These are phyloP conservation scores for Cornus kousa DNA, from an alignment of 148 eudicot species.

Conservation along the genomic window DNA sequence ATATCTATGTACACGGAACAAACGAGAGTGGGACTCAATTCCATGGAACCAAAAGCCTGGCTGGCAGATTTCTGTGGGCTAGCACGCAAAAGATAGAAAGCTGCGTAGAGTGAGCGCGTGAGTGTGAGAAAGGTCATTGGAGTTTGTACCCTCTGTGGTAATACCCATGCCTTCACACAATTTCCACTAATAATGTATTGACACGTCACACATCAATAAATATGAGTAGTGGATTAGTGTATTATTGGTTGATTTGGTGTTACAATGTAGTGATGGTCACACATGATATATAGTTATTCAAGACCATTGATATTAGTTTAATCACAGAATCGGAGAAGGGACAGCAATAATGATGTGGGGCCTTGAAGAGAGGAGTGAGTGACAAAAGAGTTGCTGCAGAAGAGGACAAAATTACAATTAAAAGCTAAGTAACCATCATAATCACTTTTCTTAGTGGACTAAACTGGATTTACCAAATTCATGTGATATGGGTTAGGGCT, in stretches of 20 bases:
- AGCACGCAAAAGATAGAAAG: neutral
- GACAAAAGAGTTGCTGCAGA: too few species aligned
- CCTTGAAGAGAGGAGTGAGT: too few species aligned
- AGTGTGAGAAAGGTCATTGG: neutral
- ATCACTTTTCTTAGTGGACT: too few species aligned
- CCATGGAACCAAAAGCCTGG: neutral
- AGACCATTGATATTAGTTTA: too few species aligned
- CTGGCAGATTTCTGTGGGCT: neutral
- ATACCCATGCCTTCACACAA: neutral
- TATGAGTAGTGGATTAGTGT: neutral
- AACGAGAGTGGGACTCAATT: neutral
- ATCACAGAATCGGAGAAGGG: too few species aligned
- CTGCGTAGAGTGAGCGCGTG: constrained; percentile 8
- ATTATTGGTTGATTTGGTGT: neutral
- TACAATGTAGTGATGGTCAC: neutral
- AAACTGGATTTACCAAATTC: too few species aligned
- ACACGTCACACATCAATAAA: neutral
- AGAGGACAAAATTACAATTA: too few species aligned
- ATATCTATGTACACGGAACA: neutral
- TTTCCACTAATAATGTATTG: neutral
- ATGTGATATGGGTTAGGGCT: too few species aligned
- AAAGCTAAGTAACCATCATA: too few species aligned
- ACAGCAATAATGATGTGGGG: too few species aligned
- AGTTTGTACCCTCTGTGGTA: neutral
- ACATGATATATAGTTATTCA: neutral